Conservation (phyloP, 1,139 yeast genomes). For the Entelexis sorbosivorans region DNA sequence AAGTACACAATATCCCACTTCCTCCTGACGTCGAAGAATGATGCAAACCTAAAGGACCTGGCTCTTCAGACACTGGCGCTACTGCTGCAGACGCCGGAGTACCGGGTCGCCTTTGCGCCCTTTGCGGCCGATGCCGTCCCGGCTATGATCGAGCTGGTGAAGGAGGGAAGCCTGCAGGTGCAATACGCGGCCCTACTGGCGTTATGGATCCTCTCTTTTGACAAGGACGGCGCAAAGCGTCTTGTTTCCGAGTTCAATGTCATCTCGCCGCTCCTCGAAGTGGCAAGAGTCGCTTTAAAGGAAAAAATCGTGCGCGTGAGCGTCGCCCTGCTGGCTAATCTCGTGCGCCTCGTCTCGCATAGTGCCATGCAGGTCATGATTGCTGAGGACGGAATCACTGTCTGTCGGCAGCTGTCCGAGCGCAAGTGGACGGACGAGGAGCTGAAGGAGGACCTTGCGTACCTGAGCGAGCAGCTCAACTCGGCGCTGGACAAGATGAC, state of each 20-base stretch:
- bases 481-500: constrained; percentile 71
- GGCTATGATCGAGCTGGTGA: constrained; percentile 42
- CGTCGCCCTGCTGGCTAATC: constrained; percentile 53
- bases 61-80: constrained; percentile 59
- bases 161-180: constrained; percentile 51
- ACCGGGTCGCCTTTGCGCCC: constrained; percentile 50
- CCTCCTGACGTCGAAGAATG: constrained; percentile 14
- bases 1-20: constrained; percentile 25
- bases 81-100: constrained; percentile 46
- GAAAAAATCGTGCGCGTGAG: constrained; percentile 82
- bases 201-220: constrained; percentile 79
- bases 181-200: constrained; percentile 69
- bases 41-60: constrained; percentile 35
- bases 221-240: constrained; percentile 42
- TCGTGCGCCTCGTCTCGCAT: constrained; percentile 30
- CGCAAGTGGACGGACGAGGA: constrained; percentile 96
- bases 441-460: constrained; percentile 58
- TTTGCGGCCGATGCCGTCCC: constrained; percentile 45
- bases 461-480: constrained; percentile 48
- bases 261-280: constrained; percentile 46
- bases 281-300: constrained; percentile 73
- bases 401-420: constrained; percentile 58
- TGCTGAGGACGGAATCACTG: constrained; percentile 64
- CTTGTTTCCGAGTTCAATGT: constrained; percentile 38
- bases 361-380: constrained; percentile 56